These are phyloP conservation scores for Persicaria tinctoria DNA, from an alignment of 148 eudicot species.

Conservation along the genomic window DNA sequence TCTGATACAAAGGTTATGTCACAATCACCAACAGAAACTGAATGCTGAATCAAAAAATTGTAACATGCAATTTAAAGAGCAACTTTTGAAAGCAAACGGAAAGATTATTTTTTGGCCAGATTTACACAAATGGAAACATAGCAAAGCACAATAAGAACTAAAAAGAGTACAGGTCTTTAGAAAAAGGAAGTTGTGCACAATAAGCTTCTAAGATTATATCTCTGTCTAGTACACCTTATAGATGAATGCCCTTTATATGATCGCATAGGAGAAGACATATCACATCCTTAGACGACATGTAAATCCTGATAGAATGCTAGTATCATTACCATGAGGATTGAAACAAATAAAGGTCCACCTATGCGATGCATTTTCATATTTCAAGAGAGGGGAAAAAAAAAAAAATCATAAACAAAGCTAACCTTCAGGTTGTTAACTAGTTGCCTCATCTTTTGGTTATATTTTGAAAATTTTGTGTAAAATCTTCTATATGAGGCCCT, in stretches of 20 bases:
- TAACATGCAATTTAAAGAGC: neutral
- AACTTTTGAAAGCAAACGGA: neutral
- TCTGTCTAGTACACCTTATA: neutral
- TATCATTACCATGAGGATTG: neutral
- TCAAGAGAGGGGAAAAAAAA: neutral
- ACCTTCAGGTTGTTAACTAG: slow-evolving; percentile 80
- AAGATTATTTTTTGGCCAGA: neutral
- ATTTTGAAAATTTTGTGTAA: slow-evolving; percentile 57
- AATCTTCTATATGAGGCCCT: slow-evolving; percentile 55
- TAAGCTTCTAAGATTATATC: no score
- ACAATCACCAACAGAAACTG: neutral
- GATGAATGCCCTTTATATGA: neutral
- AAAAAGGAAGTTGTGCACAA: no score
- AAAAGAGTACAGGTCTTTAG: no score
- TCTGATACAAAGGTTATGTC: slow-evolving; percentile 27
- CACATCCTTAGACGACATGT: neutral
- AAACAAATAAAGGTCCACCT: neutral
- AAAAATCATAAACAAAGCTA: slow-evolving; percentile 11
- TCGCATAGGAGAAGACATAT: neutral
- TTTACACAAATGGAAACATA: neutral
- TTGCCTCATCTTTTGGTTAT: slow-evolving; percentile 80
- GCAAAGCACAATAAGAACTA: neutral
- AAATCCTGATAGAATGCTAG: neutral
- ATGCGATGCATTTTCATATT: neutral
- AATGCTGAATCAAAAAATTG: neutral